These are phyloP conservation scores for Sparassis latifolia DNA, from an alignment of 1,284 basidiomycete genomes.

Conservation along the genomic window DNA sequence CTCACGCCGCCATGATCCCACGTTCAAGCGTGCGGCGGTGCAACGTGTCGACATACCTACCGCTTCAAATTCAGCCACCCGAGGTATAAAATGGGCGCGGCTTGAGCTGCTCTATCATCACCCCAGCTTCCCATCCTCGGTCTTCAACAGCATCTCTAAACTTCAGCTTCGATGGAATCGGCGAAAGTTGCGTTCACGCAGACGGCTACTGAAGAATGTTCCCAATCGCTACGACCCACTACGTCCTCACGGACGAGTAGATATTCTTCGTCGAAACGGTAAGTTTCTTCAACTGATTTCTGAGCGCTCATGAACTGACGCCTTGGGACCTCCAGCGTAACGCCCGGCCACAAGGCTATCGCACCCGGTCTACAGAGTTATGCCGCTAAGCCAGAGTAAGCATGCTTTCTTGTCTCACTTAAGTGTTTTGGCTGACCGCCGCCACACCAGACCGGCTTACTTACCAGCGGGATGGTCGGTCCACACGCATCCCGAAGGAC, in stretches of 20 bases:
- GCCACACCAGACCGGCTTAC: slow-evolving; percentile 15
- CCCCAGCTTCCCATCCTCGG: too few species aligned
- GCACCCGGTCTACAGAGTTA: slow-evolving; percentile 10
- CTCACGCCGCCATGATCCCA: too few species aligned
- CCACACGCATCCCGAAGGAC: slow-evolving; percentile 23
- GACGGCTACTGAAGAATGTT: not conserved
- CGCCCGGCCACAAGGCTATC: slow-evolving; percentile 9
- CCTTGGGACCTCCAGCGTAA: slow-evolving; percentile 5
- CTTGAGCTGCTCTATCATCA: too few species aligned
- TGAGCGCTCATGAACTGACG: not conserved
- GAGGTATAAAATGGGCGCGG: too few species aligned
- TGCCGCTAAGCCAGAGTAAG: slow-evolving; percentile 14
- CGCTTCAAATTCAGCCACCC: too few species aligned
- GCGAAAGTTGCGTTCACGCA: too few species aligned
- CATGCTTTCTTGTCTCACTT: too few species aligned
- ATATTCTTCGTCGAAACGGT: slow-evolving; percentile 2
- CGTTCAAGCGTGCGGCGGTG: too few species aligned
- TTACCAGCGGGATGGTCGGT: slow-evolving; percentile 17
- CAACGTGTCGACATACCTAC: too few species aligned
- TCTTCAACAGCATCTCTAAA: too few species aligned
- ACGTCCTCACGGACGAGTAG: not conserved
- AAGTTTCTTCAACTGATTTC: not conserved
- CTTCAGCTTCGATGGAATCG: too few species aligned
- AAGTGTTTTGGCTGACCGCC: not conserved
- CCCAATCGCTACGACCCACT: not conserved